Evolutionary conservation across 2,329 filamentous ascomycete genomes (phyloP), one percentile per base, ranked within the genome.

Genomic region (Aspergillus bombycis): DNA sequence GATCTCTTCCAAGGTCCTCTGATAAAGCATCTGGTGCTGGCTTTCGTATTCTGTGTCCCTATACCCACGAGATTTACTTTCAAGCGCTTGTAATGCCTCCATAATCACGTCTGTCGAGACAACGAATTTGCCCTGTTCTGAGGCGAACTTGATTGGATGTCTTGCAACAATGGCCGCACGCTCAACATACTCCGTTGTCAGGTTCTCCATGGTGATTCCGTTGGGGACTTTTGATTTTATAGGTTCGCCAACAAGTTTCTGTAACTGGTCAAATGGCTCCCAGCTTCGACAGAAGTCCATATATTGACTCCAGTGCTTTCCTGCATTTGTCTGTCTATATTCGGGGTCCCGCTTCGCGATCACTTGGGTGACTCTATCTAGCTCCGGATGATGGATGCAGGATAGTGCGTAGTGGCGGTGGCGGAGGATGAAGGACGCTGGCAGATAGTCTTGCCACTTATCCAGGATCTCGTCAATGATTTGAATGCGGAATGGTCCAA

Each of bases 401-500:
- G 63, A 62, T 32, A 71, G 28, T n/a, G 65, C 63, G 43, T 50
- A 67, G n/a, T 19, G 21, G 8, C 66, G 63, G n/a, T 68, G 65
- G 4, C 41, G 52, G 4, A 21, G 7, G 19, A 71, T 62, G 48
- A 65, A 71, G 9, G 58, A 58, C 23, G 53, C 62, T 1, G 67
- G 65, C 14, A 71, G 59, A 46, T 71, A 67, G 4, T 28, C n/a
- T 10, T 6, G 23, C 68, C 68, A 70, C 1, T 9, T 38, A 5
- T 8, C 16, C 11, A 69, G 48, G 10, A 69, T 46, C 1, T 16
- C 43, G 45, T 66, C 14, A 1, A 60, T 23, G 9, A 59, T 10
- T 21, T 55, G n/a, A 11, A 36, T n/a, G 12, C 50, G 16, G 58
- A 70, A 71, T 1, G 70, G 65, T 11, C 70, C 67, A 57, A 69